Evolutionary conservation across 306 rosid genomes (phyloP), one percentile per base, ranked within the genome.

Genomic region (Pyrus bretschneideri): DNA sequence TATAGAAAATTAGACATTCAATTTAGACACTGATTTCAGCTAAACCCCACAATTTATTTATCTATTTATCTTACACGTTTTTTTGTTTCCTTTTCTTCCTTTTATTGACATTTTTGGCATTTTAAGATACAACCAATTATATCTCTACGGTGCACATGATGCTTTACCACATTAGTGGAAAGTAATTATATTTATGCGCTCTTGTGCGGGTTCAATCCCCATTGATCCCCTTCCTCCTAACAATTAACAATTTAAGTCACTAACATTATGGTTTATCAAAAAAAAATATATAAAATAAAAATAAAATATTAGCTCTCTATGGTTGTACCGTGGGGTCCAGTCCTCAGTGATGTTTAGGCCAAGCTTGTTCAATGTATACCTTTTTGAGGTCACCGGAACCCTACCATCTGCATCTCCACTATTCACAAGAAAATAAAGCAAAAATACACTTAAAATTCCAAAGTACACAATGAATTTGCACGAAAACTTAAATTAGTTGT

Each of bases 321-420:
- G 66, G 27, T 82, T 84, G 76, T 80, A 86, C 92, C 88, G 86
- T 0, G 92, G 88, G 73, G 81, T 84, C 92, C 90, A 86, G 80
- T 88, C 88, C 74, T 84, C 29, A 38, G 69, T 69, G 27, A 82
- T 75, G 0, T 19, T 61, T 1, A 88, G 85, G 0, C 87, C 88
- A 67, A 88, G 35, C 72, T 88, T 88, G 45, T 58, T 80, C 5
- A 88, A 40, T 25, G 88, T 65, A 66, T 80, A 84, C 82, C 89
- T 86, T 35, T 88, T 88, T 51, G 85, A 58, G 13, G 87, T 86
- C 14, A 86, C 92, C 0, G 92, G 88, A 69, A 80, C 60, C 74
- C 85, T 83, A 19, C 89, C 88, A 75, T 88, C 92, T 0, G 83
- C 77, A 76, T 88, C 91, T 68, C 91, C 89, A 78, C 91, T 85